Conservation (phyloP, 2,329 filamentous ascomycete genomes). For the Fusarium protoensiforme region DNA sequence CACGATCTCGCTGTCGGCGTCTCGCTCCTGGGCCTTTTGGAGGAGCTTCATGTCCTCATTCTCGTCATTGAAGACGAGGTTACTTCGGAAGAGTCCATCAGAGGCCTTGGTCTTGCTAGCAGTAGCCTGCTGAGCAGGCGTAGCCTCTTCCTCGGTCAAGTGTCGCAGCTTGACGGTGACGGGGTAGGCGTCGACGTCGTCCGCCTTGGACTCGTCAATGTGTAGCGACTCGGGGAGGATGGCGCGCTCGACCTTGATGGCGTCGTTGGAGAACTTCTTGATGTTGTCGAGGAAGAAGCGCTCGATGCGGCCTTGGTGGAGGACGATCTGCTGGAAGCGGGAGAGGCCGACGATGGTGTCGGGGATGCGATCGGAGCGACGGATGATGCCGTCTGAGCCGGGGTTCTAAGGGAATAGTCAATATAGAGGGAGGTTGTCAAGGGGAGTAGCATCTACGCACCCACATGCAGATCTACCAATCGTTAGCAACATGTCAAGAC, state of each 20-base stretch:
- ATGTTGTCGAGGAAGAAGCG: constrained; percentile 73
- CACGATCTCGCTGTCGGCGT: constrained; percentile 43
- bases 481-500: constrained; percentile 9
- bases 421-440: not conserved
- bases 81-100: constrained; percentile 70
- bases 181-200: constrained; percentile 66
- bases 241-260: constrained; percentile 67
- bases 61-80: constrained; percentile 64
- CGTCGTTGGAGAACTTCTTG: constrained; percentile 41
- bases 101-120: constrained; percentile 23
- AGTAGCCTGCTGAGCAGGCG: constrained; percentile 1
- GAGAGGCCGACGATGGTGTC: constrained; percentile 71
- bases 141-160: constrained; percentile 45
- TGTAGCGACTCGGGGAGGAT: constrained; percentile 66
- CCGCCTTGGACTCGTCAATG: constrained; percentile 62
- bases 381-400: constrained; percentile 65
- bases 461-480: not conserved
- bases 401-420: constrained; percentile 62
- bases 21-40: constrained; percentile 34
- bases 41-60: constrained; percentile 57
- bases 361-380: constrained; percentile 67
- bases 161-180: constrained; percentile 69
- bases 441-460: not conserved
- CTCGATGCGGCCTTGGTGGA: constrained; percentile 79
- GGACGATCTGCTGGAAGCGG: constrained; percentile 71